Conservation (phyloP, 2,329 filamentous ascomycete species). For the Alternaria sp. region DNA sequence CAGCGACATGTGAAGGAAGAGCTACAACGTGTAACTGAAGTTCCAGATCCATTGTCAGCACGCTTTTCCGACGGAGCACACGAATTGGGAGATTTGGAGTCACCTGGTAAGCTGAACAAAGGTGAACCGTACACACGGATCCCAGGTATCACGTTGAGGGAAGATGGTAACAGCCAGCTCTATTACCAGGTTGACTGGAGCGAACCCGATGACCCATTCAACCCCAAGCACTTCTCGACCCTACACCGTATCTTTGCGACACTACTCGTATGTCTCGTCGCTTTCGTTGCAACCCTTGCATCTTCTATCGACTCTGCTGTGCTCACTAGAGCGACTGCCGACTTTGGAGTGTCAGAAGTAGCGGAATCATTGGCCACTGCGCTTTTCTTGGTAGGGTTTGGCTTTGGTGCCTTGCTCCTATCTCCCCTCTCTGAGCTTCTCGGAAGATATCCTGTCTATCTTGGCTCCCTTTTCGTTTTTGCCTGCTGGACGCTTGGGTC, state of each 20-base stretch:
- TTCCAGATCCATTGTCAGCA: neutral
- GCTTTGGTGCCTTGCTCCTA: conserved; percentile 48
- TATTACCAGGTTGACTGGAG: conserved; percentile 17
- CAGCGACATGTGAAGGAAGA: conserved; percentile 9
- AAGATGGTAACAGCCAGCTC: conserved; percentile 9
- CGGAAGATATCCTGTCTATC: conserved; percentile 53
- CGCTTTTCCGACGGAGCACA: neutral
- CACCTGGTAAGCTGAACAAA: neutral
- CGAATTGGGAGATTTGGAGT: neutral
- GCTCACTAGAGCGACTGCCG: conserved; percentile 58
- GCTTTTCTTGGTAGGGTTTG: conserved; percentile 59
- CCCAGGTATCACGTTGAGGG: conserved; percentile 10
- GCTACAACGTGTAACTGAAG: conserved; percentile 8
- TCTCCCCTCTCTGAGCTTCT: conserved; percentile 61
- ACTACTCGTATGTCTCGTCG: conserved; percentile 48
- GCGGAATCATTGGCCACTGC: conserved; percentile 59
- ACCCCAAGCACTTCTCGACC: conserved; percentile 14
- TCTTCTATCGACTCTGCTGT: conserved; percentile 64
- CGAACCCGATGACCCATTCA: conserved; percentile 5
- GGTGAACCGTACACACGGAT: conserved; percentile 10
- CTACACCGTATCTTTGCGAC: conserved; percentile 13
- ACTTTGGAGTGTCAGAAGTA: conserved; percentile 56
- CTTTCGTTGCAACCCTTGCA: conserved; percentile 61
- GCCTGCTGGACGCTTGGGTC: conserved; percentile 46
- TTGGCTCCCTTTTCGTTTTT: conserved; percentile 34